Evolutionary conservation across 2,329 filamentous ascomycete genomes (phyloP).

Genomic region (Penicillium sp.): DNA sequence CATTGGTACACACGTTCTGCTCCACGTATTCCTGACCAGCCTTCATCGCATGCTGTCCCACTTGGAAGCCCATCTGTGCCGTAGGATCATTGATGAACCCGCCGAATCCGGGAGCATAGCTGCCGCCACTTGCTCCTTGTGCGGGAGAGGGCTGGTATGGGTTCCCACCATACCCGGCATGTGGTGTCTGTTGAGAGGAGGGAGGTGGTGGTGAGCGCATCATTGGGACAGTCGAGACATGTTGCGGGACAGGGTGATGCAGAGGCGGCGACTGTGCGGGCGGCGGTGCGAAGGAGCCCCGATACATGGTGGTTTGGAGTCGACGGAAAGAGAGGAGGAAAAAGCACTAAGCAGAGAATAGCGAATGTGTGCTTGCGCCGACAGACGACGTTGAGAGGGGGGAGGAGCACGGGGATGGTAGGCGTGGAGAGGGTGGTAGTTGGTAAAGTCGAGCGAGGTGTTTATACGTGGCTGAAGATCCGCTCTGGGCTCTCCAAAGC

Average conservation of each 20-base stretch:
- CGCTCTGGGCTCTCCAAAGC: conserved; percentile 25
- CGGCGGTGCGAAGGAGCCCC: conserved; percentile 74
- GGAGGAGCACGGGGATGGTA: conserved; percentile 8
- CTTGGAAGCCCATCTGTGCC: conserved; percentile 90
- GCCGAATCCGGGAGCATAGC: conserved; percentile 66
- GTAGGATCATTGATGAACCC: conserved; percentile 96
- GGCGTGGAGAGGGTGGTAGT: not conserved
- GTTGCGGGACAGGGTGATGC: conserved; percentile 95
- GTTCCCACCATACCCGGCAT: conserved; percentile 51
- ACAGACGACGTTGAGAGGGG: conserved; percentile 15
- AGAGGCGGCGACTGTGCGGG: conserved; percentile 81
- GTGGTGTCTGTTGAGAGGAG: conserved; percentile 70
- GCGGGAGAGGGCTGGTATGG: conserved; percentile 51
- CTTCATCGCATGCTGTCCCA: conserved; percentile 87
- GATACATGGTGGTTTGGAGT: conserved; percentile 67
- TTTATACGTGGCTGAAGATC: conserved; percentile 40
- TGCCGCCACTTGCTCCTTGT: conserved; percentile 44
- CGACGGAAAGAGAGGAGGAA: conserved; percentile 13
- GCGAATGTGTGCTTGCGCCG: conserved; percentile 11
- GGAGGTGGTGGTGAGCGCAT: conserved; percentile 87
- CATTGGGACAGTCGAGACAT: conserved; percentile 97
- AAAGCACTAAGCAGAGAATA: conserved; percentile 9
- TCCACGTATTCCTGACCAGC: conserved; percentile 94
- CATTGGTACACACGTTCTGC: conserved; percentile 71
- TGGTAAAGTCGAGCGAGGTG: conserved; percentile 23